Conservation (phyloP, 2,329 filamentous ascomycete genomes). For the Pseudonectria foliicola region DNA sequence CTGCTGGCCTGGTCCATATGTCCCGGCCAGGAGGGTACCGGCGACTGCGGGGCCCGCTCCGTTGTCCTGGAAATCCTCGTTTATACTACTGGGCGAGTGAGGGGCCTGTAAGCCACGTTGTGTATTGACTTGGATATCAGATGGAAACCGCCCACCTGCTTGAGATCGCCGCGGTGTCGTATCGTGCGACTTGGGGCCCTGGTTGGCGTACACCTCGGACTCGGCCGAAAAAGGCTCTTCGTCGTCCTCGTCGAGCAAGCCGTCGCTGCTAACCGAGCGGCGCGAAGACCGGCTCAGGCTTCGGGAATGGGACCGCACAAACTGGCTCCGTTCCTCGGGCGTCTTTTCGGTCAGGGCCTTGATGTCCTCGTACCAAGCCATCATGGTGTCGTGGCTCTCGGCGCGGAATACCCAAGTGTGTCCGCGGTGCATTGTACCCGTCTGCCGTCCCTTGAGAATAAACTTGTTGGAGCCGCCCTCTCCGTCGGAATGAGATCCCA, state of each 20-base stretch:
- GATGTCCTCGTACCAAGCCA: constrained; percentile 93
- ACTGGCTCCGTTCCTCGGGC: constrained; percentile 80
- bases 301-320: constrained; percentile 74
- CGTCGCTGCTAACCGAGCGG: constrained; percentile 64
- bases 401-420: constrained; percentile 67
- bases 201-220: constrained; percentile 39
- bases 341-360: constrained; percentile 81
- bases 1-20: constrained; percentile 28
- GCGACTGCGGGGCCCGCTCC: constrained; percentile 49
- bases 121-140: constrained; percentile 77
- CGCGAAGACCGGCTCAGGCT: constrained; percentile 64
- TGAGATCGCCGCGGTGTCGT: constrained; percentile 60
- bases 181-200: constrained; percentile 43
- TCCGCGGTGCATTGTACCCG: constrained; percentile 81
- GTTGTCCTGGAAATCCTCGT: constrained; percentile 50
- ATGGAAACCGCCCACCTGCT: constrained; percentile 95
- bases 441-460: constrained; percentile 92
- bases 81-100: constrained; percentile 74
- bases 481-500: constrained; percentile 81
- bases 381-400: constrained; percentile 83
- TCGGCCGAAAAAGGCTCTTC: constrained; percentile 54
- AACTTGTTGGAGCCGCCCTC: constrained; percentile 92
- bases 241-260: constrained; percentile 67
- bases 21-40: constrained; percentile 29
- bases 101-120: constrained; percentile 73